These are phyloP conservation scores for Naganishia sp. DNA, from an alignment of 1,284 basidiomycete genomes.

Conservation along the genomic window DNA sequence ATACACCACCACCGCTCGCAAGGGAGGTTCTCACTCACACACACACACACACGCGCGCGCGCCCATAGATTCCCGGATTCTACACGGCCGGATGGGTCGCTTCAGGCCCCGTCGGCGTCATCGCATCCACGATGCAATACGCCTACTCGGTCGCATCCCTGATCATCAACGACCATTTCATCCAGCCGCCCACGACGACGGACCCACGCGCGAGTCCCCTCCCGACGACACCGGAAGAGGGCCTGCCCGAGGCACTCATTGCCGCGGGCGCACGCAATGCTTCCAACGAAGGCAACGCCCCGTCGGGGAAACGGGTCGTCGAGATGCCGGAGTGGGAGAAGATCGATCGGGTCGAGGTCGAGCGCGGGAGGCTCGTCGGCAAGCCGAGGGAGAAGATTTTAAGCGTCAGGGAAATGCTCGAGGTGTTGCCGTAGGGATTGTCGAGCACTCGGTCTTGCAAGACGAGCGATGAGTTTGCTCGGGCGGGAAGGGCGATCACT, in stretches of 20 bases:
- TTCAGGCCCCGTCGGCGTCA: constrained; percentile 85
- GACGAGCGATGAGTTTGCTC: no score
- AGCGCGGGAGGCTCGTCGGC: constrained; percentile 38
- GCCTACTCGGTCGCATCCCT: constrained; percentile 63
- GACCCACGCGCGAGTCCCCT: background rate
- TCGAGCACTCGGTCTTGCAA: no score
- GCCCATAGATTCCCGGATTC: constrained; percentile 60
- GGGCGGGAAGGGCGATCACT: no score
- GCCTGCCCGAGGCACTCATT: constrained; percentile 38
- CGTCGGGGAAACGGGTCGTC: constrained; percentile 40
- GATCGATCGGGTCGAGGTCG: constrained; percentile 46
- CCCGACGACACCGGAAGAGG: constrained; percentile 6
- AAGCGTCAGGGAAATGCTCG: constrained; percentile 63
- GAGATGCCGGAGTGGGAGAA: constrained; percentile 45
- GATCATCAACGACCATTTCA: constrained; percentile 45
- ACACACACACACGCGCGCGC: no score
- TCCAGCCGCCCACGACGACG: constrained; percentile 12
- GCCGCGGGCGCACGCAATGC: constrained; percentile 34
- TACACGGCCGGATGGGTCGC: constrained; percentile 95
- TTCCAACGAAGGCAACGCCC: constrained; percentile 30
- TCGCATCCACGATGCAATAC: constrained; percentile 92
- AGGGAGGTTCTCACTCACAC: no score
- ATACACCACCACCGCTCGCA: no score
- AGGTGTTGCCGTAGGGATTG: constrained; percentile 38
- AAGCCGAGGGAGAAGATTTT: constrained; percentile 52